Conservation (phyloP, 495 filamentous ascomycete species). For the Sporormia fimetaria region DNA sequence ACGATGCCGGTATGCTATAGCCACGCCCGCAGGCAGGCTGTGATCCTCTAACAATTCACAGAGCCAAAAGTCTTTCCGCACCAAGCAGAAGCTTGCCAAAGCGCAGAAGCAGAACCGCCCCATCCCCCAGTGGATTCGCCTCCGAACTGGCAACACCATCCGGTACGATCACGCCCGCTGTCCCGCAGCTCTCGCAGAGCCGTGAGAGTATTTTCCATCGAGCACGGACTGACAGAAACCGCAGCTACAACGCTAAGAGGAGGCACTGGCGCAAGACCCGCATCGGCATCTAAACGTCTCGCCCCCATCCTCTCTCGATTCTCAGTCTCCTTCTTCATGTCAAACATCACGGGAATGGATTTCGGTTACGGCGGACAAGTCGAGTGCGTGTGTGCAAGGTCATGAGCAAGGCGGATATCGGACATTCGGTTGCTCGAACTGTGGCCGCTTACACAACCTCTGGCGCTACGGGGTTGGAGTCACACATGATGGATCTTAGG, state of each 20-base stretch:
- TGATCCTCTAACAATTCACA: slow-evolving; percentile 30
- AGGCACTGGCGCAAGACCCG: slow-evolving; percentile 99
- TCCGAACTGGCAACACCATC: slow-evolving; percentile 97
- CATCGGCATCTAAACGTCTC: slow-evolving; percentile 74
- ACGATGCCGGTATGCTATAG: slow-evolving; percentile 18
- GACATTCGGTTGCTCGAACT: too few species aligned
- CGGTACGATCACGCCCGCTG: slow-evolving; percentile 48
- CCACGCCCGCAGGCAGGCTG: background rate
- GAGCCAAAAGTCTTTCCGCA: slow-evolving; percentile 98
- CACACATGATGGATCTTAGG: slow-evolving; percentile 8
- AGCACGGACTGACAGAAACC: background rate
- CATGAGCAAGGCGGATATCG: too few species aligned
- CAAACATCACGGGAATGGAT: slow-evolving; percentile 19
- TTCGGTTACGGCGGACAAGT: too few species aligned
- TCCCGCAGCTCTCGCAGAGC: background rate
- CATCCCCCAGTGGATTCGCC: slow-evolving; percentile 98
- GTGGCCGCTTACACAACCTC: too few species aligned
- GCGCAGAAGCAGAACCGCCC: slow-evolving; percentile 99
- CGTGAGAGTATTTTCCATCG: background rate
- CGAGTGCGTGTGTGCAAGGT: too few species aligned
- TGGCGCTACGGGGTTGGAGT: slow-evolving; percentile 22
- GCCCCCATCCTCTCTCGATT: slow-evolving; percentile 18
- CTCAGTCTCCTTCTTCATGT: slow-evolving; percentile 15
- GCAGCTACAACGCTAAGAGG: slow-evolving; percentile 98
- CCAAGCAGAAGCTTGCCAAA: slow-evolving; percentile 99